Evolutionary conservation across 371 early-diverging fungal genomes (phyloP).

Genomic region (Gilbertella persicaria): DNA sequence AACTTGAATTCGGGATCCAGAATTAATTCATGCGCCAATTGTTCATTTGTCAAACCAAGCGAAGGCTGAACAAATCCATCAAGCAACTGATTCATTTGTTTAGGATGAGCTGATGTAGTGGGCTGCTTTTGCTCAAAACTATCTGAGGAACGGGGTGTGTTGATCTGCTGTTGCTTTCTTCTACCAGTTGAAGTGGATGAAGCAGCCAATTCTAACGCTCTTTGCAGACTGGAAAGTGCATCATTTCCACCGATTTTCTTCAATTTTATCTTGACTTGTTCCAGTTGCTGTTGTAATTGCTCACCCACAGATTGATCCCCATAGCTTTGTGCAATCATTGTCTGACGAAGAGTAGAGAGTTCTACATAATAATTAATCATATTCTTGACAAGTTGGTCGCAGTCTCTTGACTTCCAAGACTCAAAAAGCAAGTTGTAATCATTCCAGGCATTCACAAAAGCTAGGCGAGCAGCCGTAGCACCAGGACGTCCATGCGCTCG

Average conservation of each 20-base stretch:
- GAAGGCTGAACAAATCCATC: constrained; percentile 20
- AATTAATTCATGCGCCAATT: constrained; percentile 79
- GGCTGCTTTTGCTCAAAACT: not conserved
- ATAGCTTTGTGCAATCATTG: constrained; percentile 39
- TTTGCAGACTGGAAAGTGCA: constrained; percentile 27
- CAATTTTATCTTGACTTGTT: constrained; percentile 32
- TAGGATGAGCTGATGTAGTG: constrained; percentile 1
- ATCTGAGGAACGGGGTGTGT: constrained; percentile 22
- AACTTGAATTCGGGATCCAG: constrained; percentile 76
- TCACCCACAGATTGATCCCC: constrained; percentile 61
- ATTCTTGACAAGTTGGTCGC: constrained; percentile 56
- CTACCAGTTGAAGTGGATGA: constrained; percentile 15
- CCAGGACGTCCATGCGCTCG: constrained; percentile 31
- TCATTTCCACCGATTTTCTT: constrained; percentile 28
- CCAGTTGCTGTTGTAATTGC: constrained; percentile 55
- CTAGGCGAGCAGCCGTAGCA: constrained; percentile 33
- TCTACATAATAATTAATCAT: constrained; percentile 72
- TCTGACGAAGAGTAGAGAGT: constrained; percentile 67
- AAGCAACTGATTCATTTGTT: constrained; percentile 32
- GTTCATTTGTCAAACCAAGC: constrained; percentile 54
- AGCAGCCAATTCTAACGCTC: constrained; percentile 19
- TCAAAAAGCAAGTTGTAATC: constrained; percentile 65
- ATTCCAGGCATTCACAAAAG: constrained; percentile 52
- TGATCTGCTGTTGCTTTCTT: constrained; percentile 12
- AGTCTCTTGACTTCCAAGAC: constrained; percentile 73